Percentiles rank a stretch among this genome's conserved stretches.
These are phyloP conservation scores for Colletotrichum sojae DNA, from an alignment of 2,329 filamentous ascomycete genomes.

Conservation along the genomic window DNA sequence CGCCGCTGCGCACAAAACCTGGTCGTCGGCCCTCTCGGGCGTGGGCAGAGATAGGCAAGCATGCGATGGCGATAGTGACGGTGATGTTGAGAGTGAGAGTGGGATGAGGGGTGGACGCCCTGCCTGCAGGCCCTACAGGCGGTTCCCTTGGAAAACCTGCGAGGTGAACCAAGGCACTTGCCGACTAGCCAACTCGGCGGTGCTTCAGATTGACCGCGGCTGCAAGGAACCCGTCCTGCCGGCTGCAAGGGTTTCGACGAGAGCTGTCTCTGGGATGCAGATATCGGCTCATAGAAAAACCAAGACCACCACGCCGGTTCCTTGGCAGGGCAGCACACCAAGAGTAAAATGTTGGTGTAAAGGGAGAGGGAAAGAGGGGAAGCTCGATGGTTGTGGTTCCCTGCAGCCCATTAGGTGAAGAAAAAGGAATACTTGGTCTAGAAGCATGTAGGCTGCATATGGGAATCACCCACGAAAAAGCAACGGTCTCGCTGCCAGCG, in stretches of 20 bases:
- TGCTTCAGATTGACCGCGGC: conserved; percentile 32
- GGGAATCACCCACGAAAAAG: conserved; percentile 25
- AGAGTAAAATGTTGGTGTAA: background rate
- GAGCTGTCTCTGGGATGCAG: conserved; percentile 33
- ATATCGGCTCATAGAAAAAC: conserved; percentile 25
- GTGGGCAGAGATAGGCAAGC: conserved; percentile 2
- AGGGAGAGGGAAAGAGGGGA: conserved; percentile 26
- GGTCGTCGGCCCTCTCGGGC: conserved; percentile 2
- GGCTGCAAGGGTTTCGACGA: conserved; percentile 34
- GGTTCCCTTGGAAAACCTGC: conserved; percentile 7
- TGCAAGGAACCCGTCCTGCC: conserved; percentile 33
- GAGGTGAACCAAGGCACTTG: conserved; percentile 4
- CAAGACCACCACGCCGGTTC: background rate
- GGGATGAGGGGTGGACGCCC: background rate
- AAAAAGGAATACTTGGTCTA: conserved; percentile 23
- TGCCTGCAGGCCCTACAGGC: background rate
- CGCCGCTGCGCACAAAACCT: conserved; percentile 28
- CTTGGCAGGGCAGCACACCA: conserved; percentile 29
- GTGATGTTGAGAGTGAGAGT: background rate
- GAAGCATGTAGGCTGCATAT: conserved; percentile 28
- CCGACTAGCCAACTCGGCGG: conserved; percentile 9
- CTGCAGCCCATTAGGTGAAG: conserved; percentile 8
- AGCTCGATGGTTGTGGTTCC: background rate
- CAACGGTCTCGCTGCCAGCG: conserved; percentile 7
- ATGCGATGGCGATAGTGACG: background rate